Evolutionary conservation across 768 basidiomycete genomes (phyloP), one percentile per base, ranked within the genome.

Genomic region (Cystobasidium tubakii): DNA sequence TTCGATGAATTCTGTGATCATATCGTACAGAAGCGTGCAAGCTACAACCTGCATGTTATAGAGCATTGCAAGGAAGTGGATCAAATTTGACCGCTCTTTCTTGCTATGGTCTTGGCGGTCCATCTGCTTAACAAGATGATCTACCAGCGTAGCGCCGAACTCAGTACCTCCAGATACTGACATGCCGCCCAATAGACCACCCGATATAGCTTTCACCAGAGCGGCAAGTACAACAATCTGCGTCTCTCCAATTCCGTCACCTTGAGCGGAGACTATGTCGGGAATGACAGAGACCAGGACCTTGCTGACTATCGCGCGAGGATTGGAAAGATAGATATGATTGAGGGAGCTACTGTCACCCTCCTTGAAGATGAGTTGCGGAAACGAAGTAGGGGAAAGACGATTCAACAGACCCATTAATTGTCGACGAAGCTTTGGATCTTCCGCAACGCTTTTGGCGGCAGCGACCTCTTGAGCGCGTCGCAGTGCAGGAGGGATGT

Each of bases 41-140:
- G 91, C 91, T 66, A 98, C 86, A 27, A 97, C 91, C 82, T 92
- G 90, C 79, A 97, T 93, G 80, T 97, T 97, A 83, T 97, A 98
- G 23, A 99, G 83, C 80, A 97, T 93, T 1, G 92, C 90, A 25
- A 97, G 82, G 27, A 98, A 85, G 0, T 91, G 86, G 50, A 95
- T 85, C 39, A 99, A 82, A 80, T 99, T 98, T 12, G 89, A 87
- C 76, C 88, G 88, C 79, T 95, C 91, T 82, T 98, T 99, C 34
- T 92, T 90, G 69, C 34, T 55, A 27, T 53, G 13, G 21, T 71
- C 69, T n/a, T 7, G 17, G 31, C n/a, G 31, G 29, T 71, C 69
- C 31, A 71, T 53, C 15, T 46, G 27, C 12, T 36, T 29, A 7
- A 71, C 25, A 7, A 71, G 33, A n/a, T 55, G 36, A 55, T 71